These are phyloP conservation scores for Entonaema liquescens DNA, from an alignment of 495 filamentous ascomycete genomes.

Conservation along the genomic window DNA sequence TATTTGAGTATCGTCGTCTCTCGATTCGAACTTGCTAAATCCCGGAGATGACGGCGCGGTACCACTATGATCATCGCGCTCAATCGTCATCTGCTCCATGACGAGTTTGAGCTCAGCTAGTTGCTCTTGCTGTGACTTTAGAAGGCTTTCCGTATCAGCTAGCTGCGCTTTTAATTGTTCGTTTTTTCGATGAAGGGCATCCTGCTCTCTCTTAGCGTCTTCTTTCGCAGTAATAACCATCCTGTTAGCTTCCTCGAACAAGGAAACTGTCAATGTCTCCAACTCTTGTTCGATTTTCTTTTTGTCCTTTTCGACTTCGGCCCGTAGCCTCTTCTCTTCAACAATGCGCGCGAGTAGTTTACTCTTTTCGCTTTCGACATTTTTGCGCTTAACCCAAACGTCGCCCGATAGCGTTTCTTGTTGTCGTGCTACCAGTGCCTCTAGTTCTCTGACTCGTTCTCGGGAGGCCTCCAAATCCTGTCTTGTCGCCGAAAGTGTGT, in stretches of 20 bases:
- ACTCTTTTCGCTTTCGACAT: slow-evolving; percentile 54
- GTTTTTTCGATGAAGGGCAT: slow-evolving; percentile 77
- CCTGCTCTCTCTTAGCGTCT: slow-evolving; percentile 72
- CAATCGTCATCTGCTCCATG: slow-evolving; percentile 84
- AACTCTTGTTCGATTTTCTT: slow-evolving; percentile 80
- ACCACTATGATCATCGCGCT: slow-evolving; percentile 76
- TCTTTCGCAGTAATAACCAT: slow-evolving; percentile 86
- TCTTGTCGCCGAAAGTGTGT: slow-evolving; percentile 80
- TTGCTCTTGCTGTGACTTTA: slow-evolving; percentile 92
- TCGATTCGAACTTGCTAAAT: slow-evolving; percentile 57
- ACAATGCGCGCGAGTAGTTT: slow-evolving; percentile 55
- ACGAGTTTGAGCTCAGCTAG: slow-evolving; percentile 88
- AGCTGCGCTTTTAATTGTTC: slow-evolving; percentile 81
- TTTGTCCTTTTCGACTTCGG: slow-evolving; percentile 74
- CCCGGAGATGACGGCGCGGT: slow-evolving; percentile 72
- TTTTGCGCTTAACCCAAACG: slow-evolving; percentile 69
- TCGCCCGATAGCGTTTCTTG: slow-evolving; percentile 71
- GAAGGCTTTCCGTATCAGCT: slow-evolving; percentile 83
- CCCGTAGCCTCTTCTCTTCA: slow-evolving; percentile 72
- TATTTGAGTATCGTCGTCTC: slow-evolving; percentile 45
- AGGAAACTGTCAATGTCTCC: slow-evolving; percentile 83
- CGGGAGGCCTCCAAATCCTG: slow-evolving; percentile 83
- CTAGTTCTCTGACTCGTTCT: slow-evolving; percentile 71
- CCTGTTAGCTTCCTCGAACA: slow-evolving; percentile 96
- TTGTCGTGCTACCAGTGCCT: slow-evolving; percentile 60